Evolutionary conservation across 129 eudicot species (phyloP).

Genomic region (Deinandra increscens): DNA sequence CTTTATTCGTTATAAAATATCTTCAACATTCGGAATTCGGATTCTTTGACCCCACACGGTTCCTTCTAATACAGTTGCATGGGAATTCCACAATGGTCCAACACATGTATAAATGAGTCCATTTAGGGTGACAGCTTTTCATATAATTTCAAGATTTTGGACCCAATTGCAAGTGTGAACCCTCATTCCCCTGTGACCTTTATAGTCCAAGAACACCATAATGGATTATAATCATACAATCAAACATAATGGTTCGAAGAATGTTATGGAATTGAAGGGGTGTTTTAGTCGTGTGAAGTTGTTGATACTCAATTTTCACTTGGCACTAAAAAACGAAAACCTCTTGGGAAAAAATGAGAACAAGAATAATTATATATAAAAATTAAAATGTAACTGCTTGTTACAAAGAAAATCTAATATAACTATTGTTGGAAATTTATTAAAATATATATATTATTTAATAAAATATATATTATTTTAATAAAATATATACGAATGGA

Average conservation of each 20-base stretch:
- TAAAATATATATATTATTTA: too few relatives aligned
- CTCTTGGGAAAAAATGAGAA: too few relatives aligned
- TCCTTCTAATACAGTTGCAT: neutral
- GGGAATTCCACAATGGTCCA: too few relatives aligned
- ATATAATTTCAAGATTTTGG: slow-evolving; percentile 3
- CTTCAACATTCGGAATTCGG: too few relatives aligned
- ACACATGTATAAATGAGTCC: neutral
- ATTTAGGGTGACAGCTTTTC: neutral
- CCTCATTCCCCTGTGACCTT: neutral
- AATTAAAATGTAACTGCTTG: too few relatives aligned
- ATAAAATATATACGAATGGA: too few relatives aligned
- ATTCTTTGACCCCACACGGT: neutral
- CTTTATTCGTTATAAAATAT: too few relatives aligned
- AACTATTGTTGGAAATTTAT: too few relatives aligned
- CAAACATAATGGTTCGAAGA: neutral
- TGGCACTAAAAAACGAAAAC: too few relatives aligned
- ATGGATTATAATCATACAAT: slow-evolving; percentile 2
- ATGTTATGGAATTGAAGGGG: neutral
- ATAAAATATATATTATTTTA: too few relatives aligned
- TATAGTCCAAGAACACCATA: slow-evolving; percentile 9
- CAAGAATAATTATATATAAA: too few relatives aligned
- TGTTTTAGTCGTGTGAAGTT: neutral
- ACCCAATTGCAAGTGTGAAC: neutral
- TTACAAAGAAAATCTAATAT: too few relatives aligned
- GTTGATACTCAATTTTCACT: neutral